A percentile compares a stretch with the other conserved stretches of the same genome.
These are phyloP conservation scores for Suillus luteus DNA, from an alignment of 768 basidiomycete species.

Conservation along the genomic window DNA sequence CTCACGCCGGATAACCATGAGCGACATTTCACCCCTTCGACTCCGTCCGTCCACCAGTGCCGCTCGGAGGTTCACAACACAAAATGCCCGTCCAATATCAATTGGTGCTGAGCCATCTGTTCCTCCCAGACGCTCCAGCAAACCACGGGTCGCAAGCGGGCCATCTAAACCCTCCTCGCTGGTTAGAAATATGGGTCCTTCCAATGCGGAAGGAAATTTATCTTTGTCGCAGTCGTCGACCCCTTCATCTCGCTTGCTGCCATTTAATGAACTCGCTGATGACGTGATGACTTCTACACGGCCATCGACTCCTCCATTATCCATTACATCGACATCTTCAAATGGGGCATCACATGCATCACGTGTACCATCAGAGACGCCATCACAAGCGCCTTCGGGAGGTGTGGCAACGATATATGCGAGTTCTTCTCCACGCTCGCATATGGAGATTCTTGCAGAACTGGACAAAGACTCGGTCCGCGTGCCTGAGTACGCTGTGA, in stretches of 20 bases:
- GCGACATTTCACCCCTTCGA: constrained; percentile 37
- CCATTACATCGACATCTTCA: constrained; percentile 29
- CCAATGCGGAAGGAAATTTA: background rate
- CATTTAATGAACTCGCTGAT: constrained; percentile 27
- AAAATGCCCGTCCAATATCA: constrained; percentile 29
- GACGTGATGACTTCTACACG: constrained; percentile 25
- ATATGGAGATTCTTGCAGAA: constrained; percentile 39
- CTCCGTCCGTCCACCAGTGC: constrained; percentile 32
- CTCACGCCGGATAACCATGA: constrained; percentile 38
- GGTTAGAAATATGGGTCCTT: constrained; percentile 12
- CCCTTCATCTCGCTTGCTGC: constrained; percentile 26
- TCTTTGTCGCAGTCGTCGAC: constrained; percentile 13
- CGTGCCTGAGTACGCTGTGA: constrained; percentile 47
- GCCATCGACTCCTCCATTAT: constrained; percentile 32
- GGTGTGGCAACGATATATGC: constrained; percentile 42
- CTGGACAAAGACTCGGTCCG: constrained; percentile 35
- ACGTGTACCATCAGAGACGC: constrained; percentile 1
- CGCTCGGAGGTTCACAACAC: constrained; percentile 29
- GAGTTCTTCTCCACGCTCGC: constrained; percentile 34
- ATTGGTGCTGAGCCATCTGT: constrained; percentile 30
- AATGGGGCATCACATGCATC: constrained; percentile 15
- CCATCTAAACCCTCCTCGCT: constrained; percentile 20
- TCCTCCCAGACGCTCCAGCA: constrained; percentile 32
- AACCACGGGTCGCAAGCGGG: constrained; percentile 22
- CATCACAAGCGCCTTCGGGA: constrained; percentile 15